Evolutionary conservation across 208 protist species (phyloP).

Genomic region (Lotmaria passim): DNA sequence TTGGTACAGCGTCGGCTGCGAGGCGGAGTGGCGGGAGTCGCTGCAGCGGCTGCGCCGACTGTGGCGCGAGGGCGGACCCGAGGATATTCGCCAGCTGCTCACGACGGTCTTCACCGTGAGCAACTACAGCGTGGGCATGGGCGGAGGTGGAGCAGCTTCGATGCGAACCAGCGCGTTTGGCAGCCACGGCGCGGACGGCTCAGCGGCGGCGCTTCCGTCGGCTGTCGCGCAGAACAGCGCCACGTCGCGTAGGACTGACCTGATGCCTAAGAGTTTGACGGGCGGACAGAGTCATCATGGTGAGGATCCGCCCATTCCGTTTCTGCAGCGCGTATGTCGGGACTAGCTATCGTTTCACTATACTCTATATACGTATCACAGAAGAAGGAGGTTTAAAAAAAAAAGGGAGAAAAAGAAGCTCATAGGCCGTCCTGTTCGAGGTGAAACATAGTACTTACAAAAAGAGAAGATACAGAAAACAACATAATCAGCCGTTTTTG

Average conservation of each 20-base stretch:
- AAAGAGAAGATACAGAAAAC: too few relatives aligned
- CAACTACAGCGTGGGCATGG: neutral
- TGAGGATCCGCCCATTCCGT: neutral
- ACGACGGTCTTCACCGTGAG: conserved; percentile 6
- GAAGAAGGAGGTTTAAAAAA: too few relatives aligned
- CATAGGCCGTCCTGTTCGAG: too few relatives aligned
- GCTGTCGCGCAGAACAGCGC: neutral
- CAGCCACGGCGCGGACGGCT: too few relatives aligned
- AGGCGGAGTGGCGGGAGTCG: conserved; percentile 34
- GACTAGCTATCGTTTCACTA: neutral
- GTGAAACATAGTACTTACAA: too few relatives aligned
- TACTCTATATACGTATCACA: too few relatives aligned
- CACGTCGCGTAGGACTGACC: neutral
- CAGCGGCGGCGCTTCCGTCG: neutral
- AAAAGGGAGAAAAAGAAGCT: too few relatives aligned
- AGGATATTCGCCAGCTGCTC: conserved; percentile 36
- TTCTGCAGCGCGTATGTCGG: conserved; percentile 11
- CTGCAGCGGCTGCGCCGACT: conserved; percentile 32
- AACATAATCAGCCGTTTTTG: too few relatives aligned
- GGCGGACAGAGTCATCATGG: neutral
- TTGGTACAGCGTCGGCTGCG: conserved; percentile 36
- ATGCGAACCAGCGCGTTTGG: neutral
- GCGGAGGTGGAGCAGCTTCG: neutral
- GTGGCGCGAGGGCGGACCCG: conserved; percentile 33
- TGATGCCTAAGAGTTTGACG: neutral